A percentile compares a stretch with the other conserved stretches of the same genome.
Evolutionary conservation across 306 rosid genomes (phyloP).

Genomic region (Malus orientalis): DNA sequence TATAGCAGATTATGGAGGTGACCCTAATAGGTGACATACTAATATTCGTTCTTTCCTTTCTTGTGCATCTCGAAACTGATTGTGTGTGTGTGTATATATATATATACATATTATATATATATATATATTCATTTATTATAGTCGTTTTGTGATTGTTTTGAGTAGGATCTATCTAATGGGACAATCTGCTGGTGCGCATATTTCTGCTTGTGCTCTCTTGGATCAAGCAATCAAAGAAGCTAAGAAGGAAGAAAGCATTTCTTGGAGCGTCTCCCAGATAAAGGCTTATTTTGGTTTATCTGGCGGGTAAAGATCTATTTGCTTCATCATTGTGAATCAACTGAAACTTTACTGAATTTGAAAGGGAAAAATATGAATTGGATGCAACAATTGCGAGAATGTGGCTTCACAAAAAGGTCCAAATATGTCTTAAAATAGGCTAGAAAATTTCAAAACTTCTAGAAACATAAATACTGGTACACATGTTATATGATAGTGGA

Average conservation of each 20-base stretch:
- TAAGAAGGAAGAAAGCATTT: slow-evolving; percentile 30
- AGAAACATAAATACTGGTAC: background rate
- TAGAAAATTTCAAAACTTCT: background rate
- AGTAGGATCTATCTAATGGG: slow-evolving; percentile 90
- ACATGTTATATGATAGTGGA: background rate
- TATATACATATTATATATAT: no score
- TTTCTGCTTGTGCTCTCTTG: slow-evolving; percentile 78
- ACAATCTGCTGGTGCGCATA: slow-evolving; percentile 98
- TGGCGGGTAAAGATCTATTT: slow-evolving; percentile 65
- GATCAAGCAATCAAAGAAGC: slow-evolving; percentile 68
- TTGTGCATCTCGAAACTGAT: slow-evolving; percentile 9
- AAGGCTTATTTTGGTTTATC: slow-evolving; percentile 91
- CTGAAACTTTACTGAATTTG: background rate
- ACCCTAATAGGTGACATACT: slow-evolving; percentile 64
- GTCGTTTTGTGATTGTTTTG: slow-evolving; percentile 2
- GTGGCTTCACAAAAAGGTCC: background rate
- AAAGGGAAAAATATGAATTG: background rate
- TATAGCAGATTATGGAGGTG: slow-evolving; percentile 78
- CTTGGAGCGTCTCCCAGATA: slow-evolving; percentile 64
- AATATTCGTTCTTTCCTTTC: slow-evolving; percentile 7
- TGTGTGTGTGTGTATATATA: background rate
- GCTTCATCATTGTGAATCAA: slow-evolving; percentile 5
- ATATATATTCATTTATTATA: background rate
- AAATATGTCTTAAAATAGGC: background rate
- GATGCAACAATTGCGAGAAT: background rate